Evolutionary conservation across 148 eudicot species (phyloP), one percentile per base, ranked within the genome.

Genomic region (Linanthus parryae): DNA sequence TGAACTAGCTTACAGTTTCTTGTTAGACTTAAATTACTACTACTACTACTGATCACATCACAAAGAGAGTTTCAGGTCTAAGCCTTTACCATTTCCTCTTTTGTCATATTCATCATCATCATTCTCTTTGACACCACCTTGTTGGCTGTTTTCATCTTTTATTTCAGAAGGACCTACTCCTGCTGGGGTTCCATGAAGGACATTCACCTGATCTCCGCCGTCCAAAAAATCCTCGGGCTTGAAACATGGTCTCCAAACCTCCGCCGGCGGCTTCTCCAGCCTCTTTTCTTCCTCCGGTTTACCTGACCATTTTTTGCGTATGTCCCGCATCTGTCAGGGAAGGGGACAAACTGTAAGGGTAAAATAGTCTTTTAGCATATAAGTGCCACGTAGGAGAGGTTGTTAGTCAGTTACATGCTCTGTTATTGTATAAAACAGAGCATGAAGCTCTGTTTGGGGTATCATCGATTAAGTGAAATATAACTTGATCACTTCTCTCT

Each of bases 1-100:
- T n/a, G n/a, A n/a, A n/a, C n/a, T n/a, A n/a, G n/a, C n/a, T n/a
- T n/a, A n/a, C n/a, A n/a, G n/a, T n/a, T n/a, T n/a, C n/a, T n/a
- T n/a, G n/a, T n/a, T n/a, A n/a, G n/a, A n/a, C n/a, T n/a, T n/a
- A n/a, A 10, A n/a, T n/a, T n/a, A 7, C 1, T 7, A 11, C 5
- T 7, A 8, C 18, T 30, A n/a, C 9, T 29, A 2, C 12, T 34
- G 20, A 21, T 21, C 7, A 10, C 5, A 30, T 38, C 49, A 67
- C 57, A 67, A 55, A 19, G 72, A 67, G 39, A 67, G 72, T 0
- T 67, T 67, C 42, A 67, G 61, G 52, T 67, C 57, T 57, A 67
- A 61, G 24, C 38, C n/a, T n/a, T n/a, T n/a, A n/a, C n/a, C 72
- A 31, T 40, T 42, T 2, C 14, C 56, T 15, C 23, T 34, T 40